phyloP scores from a whole-genome alignment of 139 green algal species.

The Parachlorella kessleri region DNA sequence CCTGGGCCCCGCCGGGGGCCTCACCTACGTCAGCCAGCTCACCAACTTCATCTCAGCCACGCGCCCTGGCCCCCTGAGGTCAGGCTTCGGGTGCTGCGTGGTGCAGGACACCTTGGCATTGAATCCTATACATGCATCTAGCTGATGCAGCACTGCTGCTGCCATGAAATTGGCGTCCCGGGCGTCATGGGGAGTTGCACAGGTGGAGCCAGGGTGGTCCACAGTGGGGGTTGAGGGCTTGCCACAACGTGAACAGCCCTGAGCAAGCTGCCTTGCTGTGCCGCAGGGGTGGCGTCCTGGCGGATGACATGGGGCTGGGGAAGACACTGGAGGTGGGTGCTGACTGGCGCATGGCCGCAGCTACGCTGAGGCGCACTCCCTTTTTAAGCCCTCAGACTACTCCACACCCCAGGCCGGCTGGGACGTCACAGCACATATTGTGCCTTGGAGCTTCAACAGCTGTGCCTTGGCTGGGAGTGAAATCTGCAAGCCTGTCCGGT shows the following conservation, averaged over 20 bases:
- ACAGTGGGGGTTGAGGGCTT: too few relatives aligned
- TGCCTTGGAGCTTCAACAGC: background rate
- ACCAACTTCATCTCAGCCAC: conserved; percentile 44
- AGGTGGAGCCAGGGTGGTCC: too few relatives aligned
- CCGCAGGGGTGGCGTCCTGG: conserved; percentile 68
- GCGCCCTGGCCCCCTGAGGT: conserved; percentile 42
- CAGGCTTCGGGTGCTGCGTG: too few relatives aligned
- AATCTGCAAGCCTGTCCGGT: background rate
- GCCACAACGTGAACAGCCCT: conserved; percentile 4
- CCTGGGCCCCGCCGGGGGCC: background rate
- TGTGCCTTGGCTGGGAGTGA: background rate
- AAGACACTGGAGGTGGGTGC: conserved; percentile 59
- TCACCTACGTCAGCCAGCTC: conserved; percentile 25
- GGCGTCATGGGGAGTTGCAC: too few relatives aligned
- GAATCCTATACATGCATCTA: too few relatives aligned
- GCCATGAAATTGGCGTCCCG: too few relatives aligned
- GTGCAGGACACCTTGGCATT: too few relatives aligned
- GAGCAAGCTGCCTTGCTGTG: conserved; percentile 4
- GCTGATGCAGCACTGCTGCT: too few relatives aligned
- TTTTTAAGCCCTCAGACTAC: too few relatives aligned
- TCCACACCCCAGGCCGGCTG: too few relatives aligned
- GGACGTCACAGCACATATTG: background rate
- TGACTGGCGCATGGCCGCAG: too few relatives aligned
- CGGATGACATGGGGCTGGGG: conserved; percentile 80
- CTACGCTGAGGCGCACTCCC: too few relatives aligned